These are phyloP conservation scores for Hyaloscypha hepaticicola DNA, from an alignment of 495 filamentous ascomycete species.

Conservation along the genomic window DNA sequence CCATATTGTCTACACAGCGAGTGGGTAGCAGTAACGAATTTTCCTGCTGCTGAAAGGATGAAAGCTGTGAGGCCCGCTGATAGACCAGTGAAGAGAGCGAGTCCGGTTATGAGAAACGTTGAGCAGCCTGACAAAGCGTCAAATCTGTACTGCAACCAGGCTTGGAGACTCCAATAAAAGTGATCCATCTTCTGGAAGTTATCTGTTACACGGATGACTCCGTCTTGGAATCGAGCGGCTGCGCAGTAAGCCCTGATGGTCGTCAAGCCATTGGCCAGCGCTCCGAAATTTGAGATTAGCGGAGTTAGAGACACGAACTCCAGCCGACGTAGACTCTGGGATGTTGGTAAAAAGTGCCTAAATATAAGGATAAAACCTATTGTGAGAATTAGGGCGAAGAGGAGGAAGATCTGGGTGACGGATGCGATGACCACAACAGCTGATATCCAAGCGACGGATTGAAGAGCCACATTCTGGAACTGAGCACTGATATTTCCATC, in stretches of 20 bases:
- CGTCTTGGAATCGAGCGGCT: slow-evolving; percentile 69
- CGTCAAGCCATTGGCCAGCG: slow-evolving; percentile 72
- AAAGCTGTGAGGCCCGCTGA: slow-evolving; percentile 77
- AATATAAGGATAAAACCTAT: slow-evolving; percentile 66
- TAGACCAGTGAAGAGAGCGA: slow-evolving; percentile 67
- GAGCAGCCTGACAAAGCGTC: slow-evolving; percentile 67
- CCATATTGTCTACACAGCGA: slow-evolving; percentile 72
- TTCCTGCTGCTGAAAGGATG: slow-evolving; percentile 60
- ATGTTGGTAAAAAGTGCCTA: slow-evolving; percentile 72
- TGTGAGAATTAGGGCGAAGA: slow-evolving; percentile 64
- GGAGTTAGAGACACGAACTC: slow-evolving; percentile 84
- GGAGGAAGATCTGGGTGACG: slow-evolving; percentile 71
- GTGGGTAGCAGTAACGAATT: slow-evolving; percentile 69
- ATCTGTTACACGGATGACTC: slow-evolving; percentile 73
- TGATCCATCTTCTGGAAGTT: slow-evolving; percentile 90
- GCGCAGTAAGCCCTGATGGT: slow-evolving; percentile 77
- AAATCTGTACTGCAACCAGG: slow-evolving; percentile 79
- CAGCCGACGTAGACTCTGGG: slow-evolving; percentile 74
- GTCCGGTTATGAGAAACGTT: slow-evolving; percentile 65
- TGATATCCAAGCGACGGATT: slow-evolving; percentile 65
- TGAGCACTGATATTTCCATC: slow-evolving; percentile 75
- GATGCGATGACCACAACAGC: slow-evolving; percentile 72
- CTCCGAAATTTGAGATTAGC: slow-evolving; percentile 82
- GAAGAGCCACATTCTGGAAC: slow-evolving; percentile 63
- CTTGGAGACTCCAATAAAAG: slow-evolving; percentile 84